These are phyloP conservation scores for Pseudocercospora musae DNA, from an alignment of 2,329 filamentous ascomycete species.

Conservation along the genomic window DNA sequence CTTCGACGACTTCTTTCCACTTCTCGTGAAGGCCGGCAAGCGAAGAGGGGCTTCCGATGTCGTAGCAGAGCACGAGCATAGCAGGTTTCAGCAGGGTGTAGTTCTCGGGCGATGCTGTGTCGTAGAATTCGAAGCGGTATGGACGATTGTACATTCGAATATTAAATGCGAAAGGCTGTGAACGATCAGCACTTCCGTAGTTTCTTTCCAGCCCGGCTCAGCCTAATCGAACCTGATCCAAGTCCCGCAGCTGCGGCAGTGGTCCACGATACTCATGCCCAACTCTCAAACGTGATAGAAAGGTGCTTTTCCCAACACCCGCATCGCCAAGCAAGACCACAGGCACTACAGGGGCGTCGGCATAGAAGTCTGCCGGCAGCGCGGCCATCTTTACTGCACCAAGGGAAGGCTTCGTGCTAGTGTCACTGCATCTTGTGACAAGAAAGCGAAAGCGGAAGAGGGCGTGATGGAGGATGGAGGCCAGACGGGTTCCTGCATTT, in stretches of 20 bases:
- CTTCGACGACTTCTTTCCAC: conserved; percentile 46
- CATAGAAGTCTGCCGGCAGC: background rate
- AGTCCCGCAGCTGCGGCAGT: conserved; percentile 49
- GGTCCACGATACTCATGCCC: conserved; percentile 31
- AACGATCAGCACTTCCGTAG: background rate
- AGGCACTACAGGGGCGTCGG: conserved; percentile 39
- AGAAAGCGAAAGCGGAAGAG: background rate
- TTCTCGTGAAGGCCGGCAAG: conserved; percentile 46
- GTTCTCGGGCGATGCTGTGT: conserved; percentile 56
- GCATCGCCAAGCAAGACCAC: conserved; percentile 58
- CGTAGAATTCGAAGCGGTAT: conserved; percentile 55
- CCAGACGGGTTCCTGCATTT: conserved; percentile 8
- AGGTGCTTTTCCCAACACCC: conserved; percentile 61
- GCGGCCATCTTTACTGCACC: background rate
- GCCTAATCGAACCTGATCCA: conserved; percentile 35
- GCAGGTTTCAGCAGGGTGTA: conserved; percentile 55
- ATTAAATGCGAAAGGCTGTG: conserved; percentile 58
- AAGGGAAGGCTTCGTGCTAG: background rate
- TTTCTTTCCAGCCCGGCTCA: background rate
- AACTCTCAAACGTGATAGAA: conserved; percentile 43
- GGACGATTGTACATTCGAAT: conserved; percentile 55
- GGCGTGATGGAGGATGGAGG: background rate
- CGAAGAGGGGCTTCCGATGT: conserved; percentile 53
- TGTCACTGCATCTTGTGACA: background rate
- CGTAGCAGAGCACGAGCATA: conserved; percentile 58